Base-by-base conservation (phyloP, 768 basidiomycete genomes). In the Lactarius deliciosus region DNA sequence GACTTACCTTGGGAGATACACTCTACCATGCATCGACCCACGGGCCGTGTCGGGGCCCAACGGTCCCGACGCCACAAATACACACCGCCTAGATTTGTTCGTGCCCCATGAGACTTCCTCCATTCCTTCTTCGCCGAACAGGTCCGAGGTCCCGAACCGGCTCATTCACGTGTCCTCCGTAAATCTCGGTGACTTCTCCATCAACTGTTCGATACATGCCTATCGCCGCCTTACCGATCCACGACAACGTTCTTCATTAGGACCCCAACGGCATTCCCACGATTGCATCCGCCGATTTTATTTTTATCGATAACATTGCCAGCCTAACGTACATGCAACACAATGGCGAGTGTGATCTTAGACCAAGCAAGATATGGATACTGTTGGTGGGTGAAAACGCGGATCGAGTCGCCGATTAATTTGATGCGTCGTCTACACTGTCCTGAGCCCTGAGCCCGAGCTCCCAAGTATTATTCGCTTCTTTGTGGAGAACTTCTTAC, bases 71-170 rank as follows among this genome's bases (percentile, higher is more conserved):
- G 64, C 64, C 50, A 34, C 64, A 60, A 55, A 55, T 56, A 41
- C 38, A 55, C 47, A 11, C 16, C 15, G 9, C 58, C 61, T 63
- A 60, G 50, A 43, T 56, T 61, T 34, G 41, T 63, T 36, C 60
- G 60, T 40, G 34, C n/a, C 32, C 36, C 36, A 30, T 34, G 32
- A 55, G 34, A 2, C n/a, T n/a, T 41, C 54, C n/a, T 13, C 18
- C 22, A 18, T 47, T 43, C 54, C 34, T 45, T 60, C 22, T 32
- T 58, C 57, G 32, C 36, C 28, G 9, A 45, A 28, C 55, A 50
- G n/a, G 65, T 62, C 61, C 56, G 61, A 66, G 45, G 41, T 54
- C 34, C 55, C 25, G 56, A 40, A 15, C 5, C 47, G 30, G 56
- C 34, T 58, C 57, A 10, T 2, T 11, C 25, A 38, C 11, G 34